phyloP scores from a whole-genome alignment of 352 stramenopile species.

The Globisporangium nodosum region DNA sequence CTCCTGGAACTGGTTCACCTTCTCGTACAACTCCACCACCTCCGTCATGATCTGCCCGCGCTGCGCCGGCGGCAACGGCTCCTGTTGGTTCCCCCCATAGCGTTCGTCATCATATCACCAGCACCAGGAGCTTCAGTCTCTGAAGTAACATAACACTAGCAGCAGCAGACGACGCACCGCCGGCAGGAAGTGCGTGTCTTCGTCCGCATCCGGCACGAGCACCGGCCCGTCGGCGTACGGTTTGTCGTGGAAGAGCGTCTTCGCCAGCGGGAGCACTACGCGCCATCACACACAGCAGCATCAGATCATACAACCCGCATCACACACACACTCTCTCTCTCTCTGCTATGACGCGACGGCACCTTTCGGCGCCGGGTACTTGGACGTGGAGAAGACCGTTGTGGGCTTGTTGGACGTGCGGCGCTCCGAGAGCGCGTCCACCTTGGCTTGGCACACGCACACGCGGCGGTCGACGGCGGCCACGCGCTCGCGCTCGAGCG shows the following conservation, averaged over 20 bases:
- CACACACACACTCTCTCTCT: background rate
- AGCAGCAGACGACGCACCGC: slow-evolving; percentile 20
- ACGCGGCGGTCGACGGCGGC: slow-evolving; percentile 71
- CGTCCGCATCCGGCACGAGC: slow-evolving; percentile 60
- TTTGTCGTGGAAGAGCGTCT: slow-evolving; percentile 84
- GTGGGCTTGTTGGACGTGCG: slow-evolving; percentile 82
- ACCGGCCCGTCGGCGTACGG: slow-evolving; percentile 69
- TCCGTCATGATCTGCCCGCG: slow-evolving; percentile 76
- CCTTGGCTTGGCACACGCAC: slow-evolving; percentile 74
- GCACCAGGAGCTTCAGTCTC: no score
- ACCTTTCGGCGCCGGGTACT: slow-evolving; percentile 75
- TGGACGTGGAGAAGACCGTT: slow-evolving; percentile 86
- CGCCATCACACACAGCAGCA: background rate
- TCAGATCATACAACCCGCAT: background rate
- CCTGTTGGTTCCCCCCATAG: slow-evolving; percentile 16
- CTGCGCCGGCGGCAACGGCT: slow-evolving; percentile 63
- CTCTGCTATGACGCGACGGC: no score
- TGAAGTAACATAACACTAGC: background rate
- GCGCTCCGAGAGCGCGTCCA: slow-evolving; percentile 76
- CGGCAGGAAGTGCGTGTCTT: slow-evolving; percentile 80
- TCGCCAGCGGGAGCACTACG: slow-evolving; percentile 43
- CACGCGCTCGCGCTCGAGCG: slow-evolving; percentile 74
- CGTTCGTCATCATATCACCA: no score
- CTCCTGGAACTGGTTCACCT: slow-evolving; percentile 74
- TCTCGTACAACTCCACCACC: slow-evolving; percentile 78